A percentile compares a stretch with the other conserved stretches of the same genome.
These are phyloP conservation scores for Sorghum bicolor DNA, from an alignment of 176 grass and related monocot species.

Conservation along the genomic window DNA sequence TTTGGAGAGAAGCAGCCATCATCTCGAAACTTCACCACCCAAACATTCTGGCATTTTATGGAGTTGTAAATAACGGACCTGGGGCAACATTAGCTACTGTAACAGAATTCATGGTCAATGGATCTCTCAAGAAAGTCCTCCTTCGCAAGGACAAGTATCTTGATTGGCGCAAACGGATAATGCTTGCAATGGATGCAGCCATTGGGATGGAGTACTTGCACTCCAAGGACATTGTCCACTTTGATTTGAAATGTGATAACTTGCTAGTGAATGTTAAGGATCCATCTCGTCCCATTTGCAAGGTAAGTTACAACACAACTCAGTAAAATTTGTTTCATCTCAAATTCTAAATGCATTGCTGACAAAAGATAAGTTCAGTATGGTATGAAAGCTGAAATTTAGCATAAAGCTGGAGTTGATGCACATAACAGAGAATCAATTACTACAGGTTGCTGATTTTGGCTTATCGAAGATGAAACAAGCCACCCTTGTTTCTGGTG, in stretches of 20 bases:
- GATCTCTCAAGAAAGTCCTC: constrained; percentile 85
- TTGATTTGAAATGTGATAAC: constrained; percentile 99
- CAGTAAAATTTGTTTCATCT: neutral
- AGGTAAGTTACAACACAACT: constrained; percentile 40
- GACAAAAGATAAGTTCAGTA: neutral
- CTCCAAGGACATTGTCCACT: constrained; percentile 85
- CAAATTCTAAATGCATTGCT: neutral
- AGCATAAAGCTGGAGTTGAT: neutral
- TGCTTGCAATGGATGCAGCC: constrained; percentile 89
- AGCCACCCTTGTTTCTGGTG: constrained; percentile 82
- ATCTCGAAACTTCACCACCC: constrained; percentile 90
- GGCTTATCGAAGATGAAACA: constrained; percentile 96
- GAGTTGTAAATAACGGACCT: constrained; percentile 74
- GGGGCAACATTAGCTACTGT: constrained; percentile 76
- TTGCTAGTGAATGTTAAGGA: constrained; percentile 94
- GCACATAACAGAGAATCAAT: constrained; percentile 22
- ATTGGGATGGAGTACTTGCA: constrained; percentile 98
- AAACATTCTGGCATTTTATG: constrained; percentile 88
- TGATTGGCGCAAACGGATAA: constrained; percentile 62
- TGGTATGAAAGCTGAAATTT: neutral
- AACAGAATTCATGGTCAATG: constrained; percentile 90
- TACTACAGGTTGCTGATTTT: constrained; percentile 81
- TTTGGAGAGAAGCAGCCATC: constrained; percentile 87
- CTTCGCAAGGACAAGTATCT: constrained; percentile 66
- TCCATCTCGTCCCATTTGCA: constrained; percentile 80